Base-by-base conservation (phyloP, 169 alveolate genomes). In the Eimeria sp. region DNA sequence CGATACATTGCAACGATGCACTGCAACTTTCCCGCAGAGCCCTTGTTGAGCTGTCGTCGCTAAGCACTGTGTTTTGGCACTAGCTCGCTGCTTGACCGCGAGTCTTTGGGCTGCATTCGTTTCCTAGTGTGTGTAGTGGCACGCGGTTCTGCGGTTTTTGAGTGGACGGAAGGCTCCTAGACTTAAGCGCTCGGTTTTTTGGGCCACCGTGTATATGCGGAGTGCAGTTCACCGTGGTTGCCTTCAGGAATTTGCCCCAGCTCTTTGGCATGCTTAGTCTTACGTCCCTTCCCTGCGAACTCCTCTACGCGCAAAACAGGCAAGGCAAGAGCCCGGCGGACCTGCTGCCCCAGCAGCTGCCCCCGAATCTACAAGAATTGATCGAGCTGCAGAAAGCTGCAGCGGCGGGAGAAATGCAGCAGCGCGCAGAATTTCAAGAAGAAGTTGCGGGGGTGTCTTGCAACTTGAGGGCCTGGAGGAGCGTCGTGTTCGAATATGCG, bases 291-390 rank as follows among this genome's bases (percentile, higher is more conserved):
- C 91, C 96, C 52, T 54, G 60, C 49, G 85, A 77, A 27, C 60
- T 85, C n/a, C 43, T 91, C 54, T 77, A 62, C 91, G 90, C 96
- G 83, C 89, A 78, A n/a, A 91, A 91, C 91, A 46, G 62, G 27
- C 58, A 49, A 6, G 91, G 96, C 91, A 71, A 91, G 85, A 91
- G 91, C 37, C 96, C 96, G 18, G 96, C 96, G 20, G 96, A 91
- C 33, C 85, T 91, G 85, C 76, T 91, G 74, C 96, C 96, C 0
- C 85, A 60, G 33, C 52, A 78, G 89, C 85, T 80, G 76, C 78
- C 90, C 30, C 52, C 96, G 25, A 60, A 62, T 46, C 82, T 87
- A 33, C 82, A 62, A n/a, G 68, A 87, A 11, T 52, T 87, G 62
- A 71, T 49, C 60, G 93, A 64, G 93, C 66, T 64, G 56, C 83